A percentile compares a stretch with the other conserved stretches of the same genome.
phyloP scores from a whole-genome alignment of 108 stramenopile species.

The Fragilariopsis cylindrus region DNA sequence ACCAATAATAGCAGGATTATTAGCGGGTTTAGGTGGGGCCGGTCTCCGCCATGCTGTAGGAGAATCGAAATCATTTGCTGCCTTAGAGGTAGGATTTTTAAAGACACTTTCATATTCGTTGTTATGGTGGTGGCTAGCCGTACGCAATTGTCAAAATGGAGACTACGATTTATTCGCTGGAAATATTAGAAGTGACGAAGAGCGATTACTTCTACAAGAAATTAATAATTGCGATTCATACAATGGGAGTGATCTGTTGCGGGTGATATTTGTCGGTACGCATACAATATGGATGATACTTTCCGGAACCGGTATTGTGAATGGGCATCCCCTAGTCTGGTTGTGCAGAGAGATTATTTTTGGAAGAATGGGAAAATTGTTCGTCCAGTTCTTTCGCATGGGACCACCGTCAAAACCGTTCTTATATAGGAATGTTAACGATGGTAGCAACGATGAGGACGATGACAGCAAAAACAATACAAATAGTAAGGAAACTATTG shows the following conservation, averaged over 20 bases:
- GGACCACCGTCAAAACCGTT: background rate
- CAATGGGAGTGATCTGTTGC: constrained; percentile 25
- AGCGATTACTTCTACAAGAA: constrained; percentile 2
- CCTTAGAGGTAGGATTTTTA: constrained; percentile 29
- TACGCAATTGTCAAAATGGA: constrained; percentile 22
- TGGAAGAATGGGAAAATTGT: constrained; percentile 1
- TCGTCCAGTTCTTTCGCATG: constrained; percentile 3
- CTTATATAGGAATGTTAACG: background rate
- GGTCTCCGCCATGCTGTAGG: constrained; percentile 24
- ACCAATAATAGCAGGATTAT: constrained; percentile 34
- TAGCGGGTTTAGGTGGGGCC: constrained; percentile 35
- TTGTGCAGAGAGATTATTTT: constrained; percentile 8
- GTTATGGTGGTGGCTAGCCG: constrained; percentile 30
- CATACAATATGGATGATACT: constrained; percentile 25
- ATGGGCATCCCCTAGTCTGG: constrained; percentile 38
- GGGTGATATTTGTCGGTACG: constrained; percentile 18
- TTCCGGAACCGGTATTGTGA: constrained; percentile 12
- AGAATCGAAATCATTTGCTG: constrained; percentile 4
- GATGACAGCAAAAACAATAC: no score
- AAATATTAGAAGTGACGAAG: background rate
- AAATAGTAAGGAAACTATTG: no score
- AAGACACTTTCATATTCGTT: constrained; percentile 33
- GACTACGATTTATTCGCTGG: background rate
- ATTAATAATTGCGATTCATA: constrained; percentile 29
- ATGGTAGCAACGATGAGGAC: no score